Base-by-base conservation (phyloP, 257 asterid species). In the Solanum megistacrolobum region DNA sequence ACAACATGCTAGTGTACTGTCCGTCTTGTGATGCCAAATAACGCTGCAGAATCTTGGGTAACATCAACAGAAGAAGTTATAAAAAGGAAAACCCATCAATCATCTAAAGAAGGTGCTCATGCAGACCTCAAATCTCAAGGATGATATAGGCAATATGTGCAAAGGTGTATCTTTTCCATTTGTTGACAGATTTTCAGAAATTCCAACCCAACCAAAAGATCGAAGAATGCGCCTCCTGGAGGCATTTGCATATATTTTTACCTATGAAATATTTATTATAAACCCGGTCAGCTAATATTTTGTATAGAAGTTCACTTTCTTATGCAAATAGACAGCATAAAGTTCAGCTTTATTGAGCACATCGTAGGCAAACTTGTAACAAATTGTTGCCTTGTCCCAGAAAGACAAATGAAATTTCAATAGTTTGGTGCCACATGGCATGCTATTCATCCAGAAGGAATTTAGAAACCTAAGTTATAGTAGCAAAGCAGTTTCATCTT, bases 71-170 rank as follows among this genome's bases (percentile, higher is more conserved):
- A 60, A 48, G 18, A 38, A 65, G 43, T 39, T 41, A 75, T 21
- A 76, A 46, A 65, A 43, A 21, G 58, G 58, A 74, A 76, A 76
- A 39, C 16, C 6, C 32, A 27, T n/a, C 25, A 65, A 73, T 76
- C 60, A 43, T 5, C 85, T 29, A 81, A 79, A 9, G 39, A n/a
- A 81, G 3, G 65, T 68, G 68, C 84, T 43, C 62, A 69, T 58
- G 73, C 88, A 83, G 38, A 89, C 91, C 91, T 89, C 89, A 83
- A 83, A 89, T 87, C 68, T 89, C 46, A 89, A 65, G 81, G 91
- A 89, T 10, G 89, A 87, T 23, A 89, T 87, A 41, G 91, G 89
- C 81, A 89, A 87, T 86, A 87, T 78, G 86, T 89, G 91, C 8
- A 89, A 87, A 52, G 89, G 89, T 32, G 91, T 89, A 29, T 87